A percentile compares a stretch with the other conserved stretches of the same genome.
These are phyloP conservation scores for Digitaria exilis DNA, from an alignment of 202 grass and related monocot species.

Conservation along the genomic window DNA sequence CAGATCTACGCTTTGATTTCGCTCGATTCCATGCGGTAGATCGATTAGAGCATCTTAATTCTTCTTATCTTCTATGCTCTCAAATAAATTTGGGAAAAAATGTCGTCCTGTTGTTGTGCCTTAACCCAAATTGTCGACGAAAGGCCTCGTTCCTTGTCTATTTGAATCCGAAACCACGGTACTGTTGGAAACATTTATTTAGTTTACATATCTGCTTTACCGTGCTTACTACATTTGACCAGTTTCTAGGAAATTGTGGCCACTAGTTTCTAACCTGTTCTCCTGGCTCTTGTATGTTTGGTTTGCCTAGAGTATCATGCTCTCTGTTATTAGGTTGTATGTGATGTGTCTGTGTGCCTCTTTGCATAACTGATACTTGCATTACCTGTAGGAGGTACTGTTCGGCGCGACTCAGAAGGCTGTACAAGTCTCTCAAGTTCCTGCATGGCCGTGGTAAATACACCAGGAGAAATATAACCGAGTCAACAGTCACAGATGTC, in stretches of 20 bases:
- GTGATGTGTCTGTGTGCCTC: conserved; percentile 15
- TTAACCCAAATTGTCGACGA: not conserved
- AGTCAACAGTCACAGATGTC: conserved; percentile 82
- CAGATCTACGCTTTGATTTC: conserved; percentile 35
- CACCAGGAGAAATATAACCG: conserved; percentile 70
- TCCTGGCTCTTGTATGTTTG: conserved; percentile 1
- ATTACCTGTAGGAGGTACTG: conserved; percentile 88
- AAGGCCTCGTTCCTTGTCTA: not conserved
- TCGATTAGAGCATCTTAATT: not conserved
- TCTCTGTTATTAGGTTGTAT: conserved; percentile 4
- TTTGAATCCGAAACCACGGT: conserved; percentile 2
- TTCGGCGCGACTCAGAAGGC: conserved; percentile 76
- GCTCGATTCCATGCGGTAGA: not conserved
- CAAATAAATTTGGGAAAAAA: conserved; percentile 1
- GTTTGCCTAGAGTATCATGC: conserved; percentile 1
- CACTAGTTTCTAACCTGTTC: not conserved
- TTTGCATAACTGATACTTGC: conserved; percentile 41
- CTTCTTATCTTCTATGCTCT: not conserved
- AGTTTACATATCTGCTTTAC: not conserved
- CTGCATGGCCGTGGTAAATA: conserved; percentile 94
- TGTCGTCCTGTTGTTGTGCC: not conserved
- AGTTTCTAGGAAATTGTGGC: not conserved
- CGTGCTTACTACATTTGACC: not conserved
- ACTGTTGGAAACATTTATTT: not conserved
- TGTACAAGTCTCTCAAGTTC: conserved; percentile 96